phyloP scores from a whole-genome alignment of 2,329 filamentous ascomycete genomes.

The Fusarium sp. region DNA sequence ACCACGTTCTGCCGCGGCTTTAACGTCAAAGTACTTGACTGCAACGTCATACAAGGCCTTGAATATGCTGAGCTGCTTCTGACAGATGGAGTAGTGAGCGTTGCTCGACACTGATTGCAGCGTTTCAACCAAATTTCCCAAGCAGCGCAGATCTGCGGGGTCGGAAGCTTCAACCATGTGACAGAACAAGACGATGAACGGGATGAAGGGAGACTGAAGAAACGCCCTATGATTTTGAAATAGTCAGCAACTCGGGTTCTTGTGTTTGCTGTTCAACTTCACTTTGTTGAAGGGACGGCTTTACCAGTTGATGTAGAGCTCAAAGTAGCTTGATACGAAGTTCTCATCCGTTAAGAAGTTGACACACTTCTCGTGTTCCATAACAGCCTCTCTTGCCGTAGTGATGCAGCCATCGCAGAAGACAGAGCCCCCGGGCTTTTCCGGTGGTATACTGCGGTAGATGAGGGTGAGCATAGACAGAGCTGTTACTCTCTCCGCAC shows the following conservation, averaged over 20 bases:
- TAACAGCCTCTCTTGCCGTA: slow-evolving; percentile 36
- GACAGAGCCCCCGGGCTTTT: slow-evolving; percentile 13
- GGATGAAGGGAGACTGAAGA: slow-evolving; percentile 43
- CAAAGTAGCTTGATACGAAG: slow-evolving; percentile 7
- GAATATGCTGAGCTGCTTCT: slow-evolving; percentile 42
- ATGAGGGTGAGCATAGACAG: slow-evolving; percentile 48
- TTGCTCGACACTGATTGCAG: slow-evolving; percentile 21
- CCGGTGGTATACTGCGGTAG: slow-evolving; percentile 44
- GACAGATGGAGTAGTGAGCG: slow-evolving; percentile 12
- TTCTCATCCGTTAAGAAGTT: slow-evolving; percentile 3
- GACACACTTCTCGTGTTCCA: slow-evolving; percentile 28
- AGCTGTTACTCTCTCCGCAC: slow-evolving; percentile 36
- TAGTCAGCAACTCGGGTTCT: background rate
- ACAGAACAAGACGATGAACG: slow-evolving; percentile 49
- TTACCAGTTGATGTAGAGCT: slow-evolving; percentile 24
- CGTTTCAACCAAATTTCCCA: slow-evolving; percentile 30
- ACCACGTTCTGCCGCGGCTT: background rate
- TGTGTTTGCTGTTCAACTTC: too few species aligned
- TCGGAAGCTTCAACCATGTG: slow-evolving; percentile 57
- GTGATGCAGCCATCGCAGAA: slow-evolving; percentile 46
- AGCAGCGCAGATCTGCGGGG: slow-evolving; percentile 56
- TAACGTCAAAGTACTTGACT: slow-evolving; percentile 25
- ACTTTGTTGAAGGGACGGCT: too few species aligned
- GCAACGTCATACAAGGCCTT: slow-evolving; percentile 44
- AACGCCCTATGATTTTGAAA: slow-evolving; percentile 26